Conservation (phyloP, 1,284 basidiomycete species). For the Sanghuangporus baumii region DNA sequence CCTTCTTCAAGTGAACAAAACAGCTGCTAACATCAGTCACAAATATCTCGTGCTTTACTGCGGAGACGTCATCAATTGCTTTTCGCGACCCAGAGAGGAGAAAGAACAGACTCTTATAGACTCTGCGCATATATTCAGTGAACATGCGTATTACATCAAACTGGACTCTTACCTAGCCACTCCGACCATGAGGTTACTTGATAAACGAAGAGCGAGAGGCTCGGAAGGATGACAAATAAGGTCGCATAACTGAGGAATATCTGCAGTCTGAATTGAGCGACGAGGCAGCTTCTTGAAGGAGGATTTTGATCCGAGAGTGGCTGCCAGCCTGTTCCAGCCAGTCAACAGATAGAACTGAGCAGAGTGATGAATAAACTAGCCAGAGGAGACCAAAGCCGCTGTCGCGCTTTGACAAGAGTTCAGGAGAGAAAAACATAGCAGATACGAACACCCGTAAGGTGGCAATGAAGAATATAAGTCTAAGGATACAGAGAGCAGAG, state of each 20-base stretch:
- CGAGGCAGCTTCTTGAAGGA: conserved; percentile 78
- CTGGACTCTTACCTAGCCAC: conserved; percentile 65
- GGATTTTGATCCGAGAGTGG: conserved; percentile 80
- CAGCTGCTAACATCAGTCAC: conserved; percentile 74
- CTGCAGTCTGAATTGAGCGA: conserved; percentile 72
- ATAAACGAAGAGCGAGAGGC: conserved; percentile 77
- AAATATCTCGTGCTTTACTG: conserved; percentile 81
- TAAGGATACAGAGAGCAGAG: no score
- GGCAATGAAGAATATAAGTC: neutral
- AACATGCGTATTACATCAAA: conserved; percentile 10
- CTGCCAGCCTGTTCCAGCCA: conserved; percentile 65
- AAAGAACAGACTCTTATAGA: conserved; percentile 56
- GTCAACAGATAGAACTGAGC: neutral
- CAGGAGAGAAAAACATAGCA: conserved; percentile 71
- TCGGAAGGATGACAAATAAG: conserved; percentile 79
- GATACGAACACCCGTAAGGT: neutral
- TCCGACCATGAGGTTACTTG: conserved; percentile 83
- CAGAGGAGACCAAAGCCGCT: conserved; percentile 78
- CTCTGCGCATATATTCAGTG: conserved; percentile 34
- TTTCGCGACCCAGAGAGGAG: neutral
- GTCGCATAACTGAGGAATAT: conserved; percentile 74
- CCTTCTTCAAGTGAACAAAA: conserved; percentile 67
- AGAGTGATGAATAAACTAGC: conserved; percentile 32
- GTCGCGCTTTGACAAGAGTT: conserved; percentile 66
- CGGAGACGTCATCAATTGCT: neutral